phyloP scores from a whole-genome alignment of 148 eudicot genomes.

The Pouteria glomerata region DNA sequence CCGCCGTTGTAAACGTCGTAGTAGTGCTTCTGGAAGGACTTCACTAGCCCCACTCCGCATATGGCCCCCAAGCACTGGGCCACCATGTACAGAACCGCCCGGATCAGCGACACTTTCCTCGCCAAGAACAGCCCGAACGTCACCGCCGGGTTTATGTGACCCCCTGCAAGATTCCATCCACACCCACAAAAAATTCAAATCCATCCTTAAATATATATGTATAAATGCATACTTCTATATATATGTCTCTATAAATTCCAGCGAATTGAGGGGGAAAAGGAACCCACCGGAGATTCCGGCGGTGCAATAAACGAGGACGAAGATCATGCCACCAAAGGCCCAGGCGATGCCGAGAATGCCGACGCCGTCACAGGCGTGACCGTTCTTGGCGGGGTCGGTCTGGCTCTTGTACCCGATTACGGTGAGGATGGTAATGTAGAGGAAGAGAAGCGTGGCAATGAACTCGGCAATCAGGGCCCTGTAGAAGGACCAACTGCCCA shows the following conservation, averaged over 20 bases:
- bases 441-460: constrained; percentile 33
- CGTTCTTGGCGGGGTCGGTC: constrained; percentile 6
- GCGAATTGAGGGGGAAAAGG: too few relatives aligned
- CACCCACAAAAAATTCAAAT: too few relatives aligned
- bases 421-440: constrained; percentile 33
- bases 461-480: constrained; percentile 26
- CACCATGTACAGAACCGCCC: constrained; percentile 24
- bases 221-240: too few relatives aligned
- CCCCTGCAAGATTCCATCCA: constrained; percentile 1
- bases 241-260: too few relatives aligned
- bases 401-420: constrained; percentile 39
- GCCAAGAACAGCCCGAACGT: constrained; percentile 24
- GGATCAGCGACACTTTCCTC: constrained; percentile 18
- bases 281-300: constrained; percentile 23
- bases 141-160: constrained; percentile 25
- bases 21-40: constrained; percentile 6
- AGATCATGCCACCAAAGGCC: constrained; percentile 29
- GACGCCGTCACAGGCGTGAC: constrained; percentile 18
- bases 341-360: constrained; percentile 24
- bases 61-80: constrained; percentile 23
- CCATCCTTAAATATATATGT: too few relatives aligned
- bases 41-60: constrained; percentile 15
- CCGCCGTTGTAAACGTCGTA: constrained; percentile 13
- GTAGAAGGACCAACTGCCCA: constrained; percentile 21
- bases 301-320: constrained; percentile 24